Evolutionary conservation across 495 filamentous ascomycete genomes (phyloP).

Genomic region (Penicillium canescens): DNA sequence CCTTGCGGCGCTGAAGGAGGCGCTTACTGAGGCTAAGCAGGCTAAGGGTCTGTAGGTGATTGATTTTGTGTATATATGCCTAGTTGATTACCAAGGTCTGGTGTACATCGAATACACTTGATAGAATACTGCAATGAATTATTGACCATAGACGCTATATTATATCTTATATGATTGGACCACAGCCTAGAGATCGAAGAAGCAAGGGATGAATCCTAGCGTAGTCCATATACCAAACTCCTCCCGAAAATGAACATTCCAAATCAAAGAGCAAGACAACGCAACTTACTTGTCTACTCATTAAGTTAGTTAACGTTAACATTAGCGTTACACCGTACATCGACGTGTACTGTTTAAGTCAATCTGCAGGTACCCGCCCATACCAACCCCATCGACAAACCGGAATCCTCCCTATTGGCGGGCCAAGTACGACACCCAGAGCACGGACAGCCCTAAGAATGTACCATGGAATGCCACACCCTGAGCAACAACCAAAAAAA

Average conservation of each 20-base stretch:
- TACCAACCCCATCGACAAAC: background rate
- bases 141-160: constrained; percentile 9
- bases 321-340: too few relatives aligned
- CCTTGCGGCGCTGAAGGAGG: constrained; percentile 71
- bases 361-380: background rate
- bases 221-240: too few relatives aligned
- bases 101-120: background rate
- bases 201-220: too few relatives aligned
- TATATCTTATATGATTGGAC: background rate
- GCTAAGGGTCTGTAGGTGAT: constrained; percentile 44
- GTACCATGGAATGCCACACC: background rate
- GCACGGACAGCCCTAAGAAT: background rate
- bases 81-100: background rate
- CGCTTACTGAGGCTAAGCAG: constrained; percentile 66
- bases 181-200: too few relatives aligned
- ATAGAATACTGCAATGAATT: constrained; percentile 12
- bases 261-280: too few relatives aligned
- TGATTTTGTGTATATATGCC: constrained; percentile 9
- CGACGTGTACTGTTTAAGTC: too few relatives aligned
- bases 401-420: constrained; percentile 1
- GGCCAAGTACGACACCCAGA: background rate
- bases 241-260: too few relatives aligned
- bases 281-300: too few relatives aligned
- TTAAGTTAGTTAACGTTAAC: too few relatives aligned
- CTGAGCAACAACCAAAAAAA: background rate